Conservation (phyloP, 2,329 filamentous ascomycete genomes). For the Claviceps fusiformis region DNA sequence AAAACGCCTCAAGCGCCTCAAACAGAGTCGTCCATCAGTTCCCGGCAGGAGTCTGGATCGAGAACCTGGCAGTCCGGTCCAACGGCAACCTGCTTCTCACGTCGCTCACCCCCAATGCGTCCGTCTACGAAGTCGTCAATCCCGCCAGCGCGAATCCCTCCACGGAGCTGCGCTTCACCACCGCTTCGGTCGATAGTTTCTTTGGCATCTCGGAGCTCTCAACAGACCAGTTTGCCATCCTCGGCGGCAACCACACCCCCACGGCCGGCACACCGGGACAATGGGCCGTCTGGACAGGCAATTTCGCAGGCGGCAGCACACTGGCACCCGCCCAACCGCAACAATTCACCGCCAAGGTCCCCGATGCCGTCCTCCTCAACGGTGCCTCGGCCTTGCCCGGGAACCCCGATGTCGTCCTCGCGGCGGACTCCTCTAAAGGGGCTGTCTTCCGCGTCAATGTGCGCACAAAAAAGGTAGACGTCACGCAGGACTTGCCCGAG, state of each 20-base stretch:
- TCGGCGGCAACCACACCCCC: constrained; percentile 1
- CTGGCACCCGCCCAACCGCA: background rate
- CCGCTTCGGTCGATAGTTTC: background rate
- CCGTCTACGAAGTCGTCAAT: background rate
- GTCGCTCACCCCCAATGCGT: background rate
- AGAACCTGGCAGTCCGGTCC: constrained; percentile 4
- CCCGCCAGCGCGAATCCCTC: background rate
- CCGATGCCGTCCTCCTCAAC: background rate
- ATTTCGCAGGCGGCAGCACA: background rate
- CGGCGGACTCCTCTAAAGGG: constrained; percentile 13
- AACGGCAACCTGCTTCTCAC: constrained; percentile 6
- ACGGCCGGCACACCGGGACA: background rate
- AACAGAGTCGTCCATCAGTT: constrained; percentile 1
- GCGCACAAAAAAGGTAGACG: constrained; percentile 6
- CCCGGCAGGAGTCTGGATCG: constrained; percentile 1
- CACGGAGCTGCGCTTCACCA: background rate
- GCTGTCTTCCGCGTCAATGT: constrained; percentile 14
- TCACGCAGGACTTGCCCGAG: constrained; percentile 11
- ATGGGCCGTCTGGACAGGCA: background rate
- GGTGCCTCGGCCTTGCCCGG: background rate
- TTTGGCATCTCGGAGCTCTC: constrained; percentile 4
- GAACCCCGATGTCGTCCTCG: background rate
- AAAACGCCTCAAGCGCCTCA: too few species aligned
- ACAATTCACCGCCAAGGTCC: background rate
- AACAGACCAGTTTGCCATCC: constrained; percentile 1